Conservation (phyloP, 1,139 yeast species). For the Meyerozyma elateridarum region DNA sequence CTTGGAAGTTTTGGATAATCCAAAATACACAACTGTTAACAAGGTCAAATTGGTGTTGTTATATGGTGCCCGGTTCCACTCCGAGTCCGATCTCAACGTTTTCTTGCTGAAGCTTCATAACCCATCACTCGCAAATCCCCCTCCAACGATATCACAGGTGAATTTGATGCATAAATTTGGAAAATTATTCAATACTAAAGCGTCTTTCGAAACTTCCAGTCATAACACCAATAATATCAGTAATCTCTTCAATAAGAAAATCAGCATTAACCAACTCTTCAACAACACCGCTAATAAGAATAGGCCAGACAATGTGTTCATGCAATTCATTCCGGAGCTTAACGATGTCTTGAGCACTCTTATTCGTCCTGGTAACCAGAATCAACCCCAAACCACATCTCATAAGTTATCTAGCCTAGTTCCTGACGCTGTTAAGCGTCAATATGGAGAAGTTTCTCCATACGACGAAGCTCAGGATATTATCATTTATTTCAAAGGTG, state of each 20-base stretch:
- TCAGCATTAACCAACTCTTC: slow-evolving; percentile 22
- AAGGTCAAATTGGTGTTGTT: slow-evolving; percentile 56
- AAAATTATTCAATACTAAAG: slow-evolving; percentile 14
- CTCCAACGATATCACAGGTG: slow-evolving; percentile 31
- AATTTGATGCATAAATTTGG: slow-evolving; percentile 30
- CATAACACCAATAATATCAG: slow-evolving; percentile 13
- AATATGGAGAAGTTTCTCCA: slow-evolving; percentile 22
- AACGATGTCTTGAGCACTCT: slow-evolving; percentile 35
- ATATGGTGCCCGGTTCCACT: slow-evolving; percentile 61
- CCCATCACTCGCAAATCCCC: slow-evolving; percentile 23
- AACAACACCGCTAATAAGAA: slow-evolving; percentile 18
- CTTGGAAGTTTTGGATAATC: slow-evolving; percentile 23
- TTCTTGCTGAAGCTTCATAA: slow-evolving; percentile 28
- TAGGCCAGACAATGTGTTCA: slow-evolving; percentile 43
- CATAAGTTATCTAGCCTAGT: slow-evolving; percentile 32
- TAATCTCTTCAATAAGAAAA: slow-evolving; percentile 22
- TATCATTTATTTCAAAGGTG: slow-evolving; percentile 81
- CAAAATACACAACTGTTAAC: slow-evolving; percentile 22
- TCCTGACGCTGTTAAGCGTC: slow-evolving; percentile 31
- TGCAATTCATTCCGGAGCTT: slow-evolving; percentile 74
- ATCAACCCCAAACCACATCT: slow-evolving; percentile 7
- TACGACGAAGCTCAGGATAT: slow-evolving; percentile 60
- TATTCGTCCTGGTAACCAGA: slow-evolving; percentile 18
- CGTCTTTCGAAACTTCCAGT: background rate
- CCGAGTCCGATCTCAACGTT: slow-evolving; percentile 19